phyloP scores from a whole-genome alignment of 352 stramenopile genomes.

The Phytophthora constricta region DNA sequence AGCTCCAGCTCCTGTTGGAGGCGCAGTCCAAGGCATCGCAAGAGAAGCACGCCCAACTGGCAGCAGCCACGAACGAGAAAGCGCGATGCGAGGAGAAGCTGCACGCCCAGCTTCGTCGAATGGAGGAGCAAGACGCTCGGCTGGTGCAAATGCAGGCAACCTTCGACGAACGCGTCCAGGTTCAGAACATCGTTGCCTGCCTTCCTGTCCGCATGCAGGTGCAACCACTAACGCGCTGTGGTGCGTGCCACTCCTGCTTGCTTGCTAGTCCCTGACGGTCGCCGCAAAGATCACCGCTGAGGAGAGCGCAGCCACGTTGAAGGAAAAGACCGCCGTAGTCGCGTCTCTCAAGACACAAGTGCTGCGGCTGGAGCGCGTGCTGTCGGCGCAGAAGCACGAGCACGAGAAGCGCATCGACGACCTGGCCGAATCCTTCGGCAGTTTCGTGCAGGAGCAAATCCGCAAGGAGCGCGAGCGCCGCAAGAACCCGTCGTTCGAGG shows the following conservation, averaged over 20 bases:
- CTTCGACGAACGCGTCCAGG: conserved; percentile 59
- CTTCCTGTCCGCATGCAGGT: neutral
- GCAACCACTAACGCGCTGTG: no score
- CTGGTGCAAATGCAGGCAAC: conserved; percentile 44
- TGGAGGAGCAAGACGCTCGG: conserved; percentile 49
- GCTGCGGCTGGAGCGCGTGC: conserved; percentile 48
- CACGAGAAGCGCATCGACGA: conserved; percentile 65
- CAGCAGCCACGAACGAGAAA: conserved; percentile 39
- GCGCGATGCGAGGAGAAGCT: conserved; percentile 53
- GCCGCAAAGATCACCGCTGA: conserved; percentile 33
- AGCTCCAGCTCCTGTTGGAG: conserved; percentile 41
- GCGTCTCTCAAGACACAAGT: conserved; percentile 47
- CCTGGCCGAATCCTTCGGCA: conserved; percentile 54
- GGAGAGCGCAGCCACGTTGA: conserved; percentile 40
- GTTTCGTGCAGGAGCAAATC: conserved; percentile 70
- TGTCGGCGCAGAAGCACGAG: conserved; percentile 52
- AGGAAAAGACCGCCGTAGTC: conserved; percentile 40
- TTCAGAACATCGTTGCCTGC: conserved; percentile 24
- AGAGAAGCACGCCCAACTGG: conserved; percentile 46
- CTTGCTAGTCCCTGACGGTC: conserved; percentile 28
- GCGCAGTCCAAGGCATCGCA: conserved; percentile 53
- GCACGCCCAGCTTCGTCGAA: conserved; percentile 41
- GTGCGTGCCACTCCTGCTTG: no score
- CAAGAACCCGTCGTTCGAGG: conserved; percentile 25
- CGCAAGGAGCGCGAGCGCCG: conserved; percentile 46